Evolutionary conservation across 1,284 basidiomycete genomes (phyloP).

Genomic region (Thecaphora thlaspeos): DNA sequence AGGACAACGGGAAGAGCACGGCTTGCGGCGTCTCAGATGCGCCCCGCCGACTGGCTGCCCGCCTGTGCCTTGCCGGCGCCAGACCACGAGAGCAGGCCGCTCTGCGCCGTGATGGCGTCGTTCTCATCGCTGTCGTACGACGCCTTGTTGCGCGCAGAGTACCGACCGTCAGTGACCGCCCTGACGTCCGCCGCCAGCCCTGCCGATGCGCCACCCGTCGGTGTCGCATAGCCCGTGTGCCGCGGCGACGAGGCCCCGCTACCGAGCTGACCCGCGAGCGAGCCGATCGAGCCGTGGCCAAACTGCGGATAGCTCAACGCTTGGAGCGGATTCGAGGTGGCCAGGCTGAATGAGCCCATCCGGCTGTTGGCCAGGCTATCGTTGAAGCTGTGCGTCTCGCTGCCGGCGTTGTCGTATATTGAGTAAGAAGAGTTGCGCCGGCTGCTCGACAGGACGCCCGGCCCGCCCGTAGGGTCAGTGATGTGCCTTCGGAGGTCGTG

Average conservation of each 20-base stretch:
- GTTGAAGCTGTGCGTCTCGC: conserved; percentile 15
- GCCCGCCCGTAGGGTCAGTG: background rate
- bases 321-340: conserved; percentile 23
- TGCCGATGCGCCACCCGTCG: background rate
- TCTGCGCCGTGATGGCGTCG: background rate
- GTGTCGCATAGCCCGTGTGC: too few species aligned
- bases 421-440: conserved; percentile 14
- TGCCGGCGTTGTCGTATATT: conserved; percentile 23
- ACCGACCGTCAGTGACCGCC: background rate
- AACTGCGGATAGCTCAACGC: conserved; percentile 11
- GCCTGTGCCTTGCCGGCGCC: too few species aligned
- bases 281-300: background rate
- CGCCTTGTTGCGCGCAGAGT: background rate
- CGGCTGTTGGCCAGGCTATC: conserved; percentile 19
- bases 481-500: background rate
- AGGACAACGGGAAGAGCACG: too few species aligned
- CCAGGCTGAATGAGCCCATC: conserved; percentile 27
- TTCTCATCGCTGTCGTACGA: background rate
- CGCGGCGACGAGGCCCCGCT: background rate
- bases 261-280: background rate
- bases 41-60: too few species aligned
- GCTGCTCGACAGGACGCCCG: background rate
- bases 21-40: too few species aligned
- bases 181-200: too few species aligned
- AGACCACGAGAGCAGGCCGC: background rate